phyloP scores from a whole-genome alignment of 169 alveolate genomes.

The Cryptosporidium felis region DNA sequence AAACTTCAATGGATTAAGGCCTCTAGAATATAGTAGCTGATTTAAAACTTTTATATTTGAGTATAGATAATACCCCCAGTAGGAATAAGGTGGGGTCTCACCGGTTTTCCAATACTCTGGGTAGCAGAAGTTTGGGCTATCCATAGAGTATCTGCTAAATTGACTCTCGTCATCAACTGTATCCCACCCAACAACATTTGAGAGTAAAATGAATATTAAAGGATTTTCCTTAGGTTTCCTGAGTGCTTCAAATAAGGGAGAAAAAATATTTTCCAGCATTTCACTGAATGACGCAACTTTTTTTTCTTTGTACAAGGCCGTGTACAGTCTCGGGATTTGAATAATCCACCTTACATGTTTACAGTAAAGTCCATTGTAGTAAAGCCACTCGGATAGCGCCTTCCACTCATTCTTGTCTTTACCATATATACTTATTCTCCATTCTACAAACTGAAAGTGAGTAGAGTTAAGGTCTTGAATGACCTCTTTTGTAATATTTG shows the following conservation, averaged over 20 bases:
- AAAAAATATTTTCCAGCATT: slow-evolving; percentile 79
- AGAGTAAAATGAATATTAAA: slow-evolving; percentile 7
- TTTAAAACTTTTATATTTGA: slow-evolving; percentile 87
- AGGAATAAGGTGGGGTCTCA: slow-evolving; percentile 90
- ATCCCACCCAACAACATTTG: slow-evolving; percentile 84
- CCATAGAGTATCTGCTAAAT: slow-evolving; percentile 72
- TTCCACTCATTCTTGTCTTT: slow-evolving; percentile 88
- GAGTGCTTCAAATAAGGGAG: slow-evolving; percentile 37
- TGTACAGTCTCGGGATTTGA: slow-evolving; percentile 89
- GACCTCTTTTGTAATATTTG: slow-evolving; percentile 88
- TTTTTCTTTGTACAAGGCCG: slow-evolving; percentile 78
- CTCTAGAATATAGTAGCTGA: slow-evolving; percentile 82
- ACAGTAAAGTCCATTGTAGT: slow-evolving; percentile 78
- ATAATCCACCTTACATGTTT: slow-evolving; percentile 86
- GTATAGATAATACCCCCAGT: slow-evolving; percentile 90
- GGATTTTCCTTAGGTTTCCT: slow-evolving; percentile 69
- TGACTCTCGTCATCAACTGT: slow-evolving; percentile 86
- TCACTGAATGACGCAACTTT: slow-evolving; percentile 81
- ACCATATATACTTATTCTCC: slow-evolving; percentile 93
- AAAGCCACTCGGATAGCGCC: slow-evolving; percentile 88
- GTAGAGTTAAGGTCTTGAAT: slow-evolving; percentile 83
- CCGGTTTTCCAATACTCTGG: slow-evolving; percentile 83
- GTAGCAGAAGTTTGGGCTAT: slow-evolving; percentile 77
- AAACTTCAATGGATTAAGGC: slow-evolving; percentile 83
- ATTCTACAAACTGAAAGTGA: slow-evolving; percentile 88